Evolutionary conservation across 352 stramenopile genomes (phyloP).

Genomic region (Pythium brachiatum): DNA sequence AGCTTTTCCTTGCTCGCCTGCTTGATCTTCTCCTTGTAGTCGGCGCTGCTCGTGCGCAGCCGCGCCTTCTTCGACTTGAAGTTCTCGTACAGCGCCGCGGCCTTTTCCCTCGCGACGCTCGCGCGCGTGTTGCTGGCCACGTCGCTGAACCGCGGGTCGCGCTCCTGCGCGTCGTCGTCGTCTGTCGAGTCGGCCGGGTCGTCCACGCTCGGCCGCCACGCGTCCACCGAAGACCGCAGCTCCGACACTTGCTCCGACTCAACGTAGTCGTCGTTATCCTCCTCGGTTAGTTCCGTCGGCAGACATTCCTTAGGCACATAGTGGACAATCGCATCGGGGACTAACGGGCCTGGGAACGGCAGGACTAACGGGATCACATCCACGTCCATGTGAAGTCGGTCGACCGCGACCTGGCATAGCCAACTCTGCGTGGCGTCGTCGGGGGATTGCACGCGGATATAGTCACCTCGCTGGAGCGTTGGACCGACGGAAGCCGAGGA

Average conservation of each 20-base stretch:
- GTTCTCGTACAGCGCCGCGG: constrained; percentile 19
- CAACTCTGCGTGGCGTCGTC: constrained; percentile 21
- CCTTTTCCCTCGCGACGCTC: constrained; percentile 14
- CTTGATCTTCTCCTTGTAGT: constrained; percentile 23
- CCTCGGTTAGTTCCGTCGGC: constrained; percentile 8
- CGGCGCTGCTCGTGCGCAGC: constrained; percentile 21
- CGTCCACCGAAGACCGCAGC: constrained; percentile 20
- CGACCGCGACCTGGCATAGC: constrained; percentile 20
- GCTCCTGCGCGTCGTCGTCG: constrained; percentile 3
- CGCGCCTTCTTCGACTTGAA: constrained; percentile 18
- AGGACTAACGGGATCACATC: constrained; percentile 21
- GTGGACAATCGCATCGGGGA: constrained; percentile 26
- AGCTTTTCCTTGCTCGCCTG: constrained; percentile 9
- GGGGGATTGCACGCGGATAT: constrained; percentile 23
- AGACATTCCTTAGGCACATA: constrained; percentile 23
- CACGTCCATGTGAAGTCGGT: constrained; percentile 14
- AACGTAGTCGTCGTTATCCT: constrained; percentile 9
- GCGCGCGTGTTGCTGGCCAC: neutral
- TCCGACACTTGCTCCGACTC: constrained; percentile 10
- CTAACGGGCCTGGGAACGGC: constrained; percentile 21
- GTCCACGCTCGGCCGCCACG: constrained; percentile 25
- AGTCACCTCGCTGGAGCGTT: constrained; percentile 22
- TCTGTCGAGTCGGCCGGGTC: constrained; percentile 19
- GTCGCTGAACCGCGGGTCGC: neutral
- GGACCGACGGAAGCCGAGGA: neutral